phyloP scores from a whole-genome alignment of 148 eudicot genomes.

The Camellia sinensis region DNA sequence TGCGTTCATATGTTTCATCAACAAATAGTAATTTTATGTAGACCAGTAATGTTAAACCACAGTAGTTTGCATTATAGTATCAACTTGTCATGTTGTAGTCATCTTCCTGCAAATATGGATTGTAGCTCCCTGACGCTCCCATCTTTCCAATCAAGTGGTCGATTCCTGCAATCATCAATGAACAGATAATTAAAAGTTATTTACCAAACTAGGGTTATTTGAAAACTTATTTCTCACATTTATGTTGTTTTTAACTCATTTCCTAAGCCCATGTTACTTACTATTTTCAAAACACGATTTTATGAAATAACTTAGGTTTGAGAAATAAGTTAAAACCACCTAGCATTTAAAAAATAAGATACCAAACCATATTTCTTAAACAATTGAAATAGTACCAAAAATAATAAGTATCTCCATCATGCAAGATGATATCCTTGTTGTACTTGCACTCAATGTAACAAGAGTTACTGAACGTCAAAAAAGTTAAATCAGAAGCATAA shows the following conservation, averaged over 20 bases:
- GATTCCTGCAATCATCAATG: slow-evolving; percentile 44
- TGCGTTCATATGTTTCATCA: no score
- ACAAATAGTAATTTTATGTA: no score
- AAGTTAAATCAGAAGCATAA: neutral
- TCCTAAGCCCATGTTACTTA: no score
- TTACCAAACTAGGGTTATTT: no score
- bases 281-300: no score
- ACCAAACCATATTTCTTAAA: neutral
- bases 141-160: slow-evolving; percentile 67
- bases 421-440: neutral
- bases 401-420: neutral
- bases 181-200: neutral
- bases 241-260: no score
- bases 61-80: slow-evolving; percentile 7
- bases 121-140: slow-evolving; percentile 58
- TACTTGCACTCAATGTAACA: neutral
- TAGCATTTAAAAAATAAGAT: no score
- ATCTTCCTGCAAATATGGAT: slow-evolving; percentile 45
- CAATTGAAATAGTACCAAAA: neutral
- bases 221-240: no score
- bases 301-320: no score
- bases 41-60: neutral
- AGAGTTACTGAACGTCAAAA: no score
- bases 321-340: no score
- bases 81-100: slow-evolving; percentile 63